Base-by-base conservation (phyloP, 1,139 yeast genomes). In the Zygoascus hellenicus region DNA sequence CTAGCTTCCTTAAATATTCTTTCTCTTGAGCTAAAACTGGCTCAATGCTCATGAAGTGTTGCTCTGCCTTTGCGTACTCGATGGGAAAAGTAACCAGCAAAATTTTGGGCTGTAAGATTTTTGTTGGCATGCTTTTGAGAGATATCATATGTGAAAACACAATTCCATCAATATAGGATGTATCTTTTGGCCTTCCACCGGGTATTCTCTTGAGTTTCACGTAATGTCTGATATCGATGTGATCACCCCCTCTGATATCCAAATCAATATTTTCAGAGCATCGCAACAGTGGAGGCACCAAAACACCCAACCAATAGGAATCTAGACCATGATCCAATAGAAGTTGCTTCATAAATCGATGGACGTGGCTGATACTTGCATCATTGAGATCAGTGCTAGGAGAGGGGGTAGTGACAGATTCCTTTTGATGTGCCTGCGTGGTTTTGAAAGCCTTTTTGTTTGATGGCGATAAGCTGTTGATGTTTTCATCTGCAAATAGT, bases 11-110 rank as follows among this genome's bases (percentile, higher is more conserved):
- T 42, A 92, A 74, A 58, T 85, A 90, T 54, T 92, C 97, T 41
- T 77, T 73, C 60, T 92, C 97, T 61, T 94, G 98, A 0, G 94
- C 87, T 46, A 88, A 74, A 1, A 92, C 83, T 3, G 95, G 86
- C 48, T 88, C 83, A 50, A 92, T 69, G 60, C 95, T 84, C 63
- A 89, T 80, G 50, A 89, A 85, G 44, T 74, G 78, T 38, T 74
- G 78, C 54, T 78, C 84, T 48, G 79, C 78, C 52, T 84, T 80
- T 53, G 82, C 75, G 57, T 89, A 92, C 61, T 90, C 97, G 26
- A 94, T 70, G 0, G 97, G 96, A 58, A 94, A 92, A 74, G 89
- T 83, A 9, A 94, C 74, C 30, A 94, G 71, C 48, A 94, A 80
- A 39, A 94, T 83, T 49, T 82, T 76, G 0, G 99, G 97, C 43